Percentiles rank a stretch among this genome's conserved stretches.
Evolutionary conservation across 176 grass and related monocot species (phyloP).

Genomic region (Ampelocalamus luodianensis): DNA sequence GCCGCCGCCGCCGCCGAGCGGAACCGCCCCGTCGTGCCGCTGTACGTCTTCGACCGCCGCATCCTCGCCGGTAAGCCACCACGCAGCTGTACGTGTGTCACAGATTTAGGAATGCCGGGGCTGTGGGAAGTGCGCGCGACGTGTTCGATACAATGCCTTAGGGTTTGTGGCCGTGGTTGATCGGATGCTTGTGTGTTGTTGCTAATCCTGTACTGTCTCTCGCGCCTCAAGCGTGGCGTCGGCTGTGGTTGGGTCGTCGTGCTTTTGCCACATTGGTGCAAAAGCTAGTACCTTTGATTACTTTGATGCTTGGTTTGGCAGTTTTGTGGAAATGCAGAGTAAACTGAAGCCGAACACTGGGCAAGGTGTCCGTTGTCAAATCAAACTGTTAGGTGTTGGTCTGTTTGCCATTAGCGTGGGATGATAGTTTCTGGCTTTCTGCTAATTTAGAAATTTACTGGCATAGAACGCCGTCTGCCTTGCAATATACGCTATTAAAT

Average conservation of each 20-base stretch:
- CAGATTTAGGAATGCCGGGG: neutral
- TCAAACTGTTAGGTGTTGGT: neutral
- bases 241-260: neutral
- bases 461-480: neutral
- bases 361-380: neutral
- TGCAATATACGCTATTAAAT: neutral
- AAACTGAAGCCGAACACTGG: constrained; percentile 18
- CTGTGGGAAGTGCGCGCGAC: neutral
- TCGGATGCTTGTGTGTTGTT: neutral
- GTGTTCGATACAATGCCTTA: constrained; percentile 32
- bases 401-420: neutral
- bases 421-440: neutral
- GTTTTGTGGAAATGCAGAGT: neutral
- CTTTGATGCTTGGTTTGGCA: neutral
- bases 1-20: constrained; percentile 52
- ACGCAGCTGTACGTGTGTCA: neutral
- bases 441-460: neutral
- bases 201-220: neutral
- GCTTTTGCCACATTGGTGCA: neutral
- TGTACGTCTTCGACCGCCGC: constrained; percentile 93
- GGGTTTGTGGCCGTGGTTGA: neutral
- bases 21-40: constrained; percentile 68
- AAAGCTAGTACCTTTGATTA: neutral
- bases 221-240: neutral
- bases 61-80: constrained; percentile 67